Conservation (phyloP, 2,329 filamentous ascomycete species). For the Neonectria faginata region DNA sequence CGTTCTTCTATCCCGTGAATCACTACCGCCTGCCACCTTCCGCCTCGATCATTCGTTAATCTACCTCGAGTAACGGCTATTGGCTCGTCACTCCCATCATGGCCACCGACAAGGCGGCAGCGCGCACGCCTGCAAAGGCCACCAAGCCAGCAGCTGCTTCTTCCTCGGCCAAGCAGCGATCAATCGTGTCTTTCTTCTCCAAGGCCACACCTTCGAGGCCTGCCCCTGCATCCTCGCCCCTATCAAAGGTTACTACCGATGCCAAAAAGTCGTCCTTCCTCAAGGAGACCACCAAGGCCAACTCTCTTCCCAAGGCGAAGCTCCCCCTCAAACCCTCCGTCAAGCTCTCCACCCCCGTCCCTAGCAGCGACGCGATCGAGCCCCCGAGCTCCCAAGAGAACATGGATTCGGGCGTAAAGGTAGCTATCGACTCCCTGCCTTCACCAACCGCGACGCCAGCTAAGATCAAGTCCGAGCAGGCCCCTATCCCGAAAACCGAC, state of each 20-base stretch:
- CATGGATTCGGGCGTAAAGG: slow-evolving; percentile 52
- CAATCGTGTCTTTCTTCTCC: slow-evolving; percentile 59
- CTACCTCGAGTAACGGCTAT: slow-evolving; percentile 14
- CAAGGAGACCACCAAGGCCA: slow-evolving; percentile 57
- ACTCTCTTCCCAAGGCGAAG: slow-evolving; percentile 57
- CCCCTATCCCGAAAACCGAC: slow-evolving; percentile 46
- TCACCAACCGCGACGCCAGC: slow-evolving; percentile 37
- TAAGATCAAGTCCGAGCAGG: slow-evolving; percentile 56
- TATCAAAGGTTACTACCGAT: slow-evolving; percentile 50
- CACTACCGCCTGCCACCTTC: slow-evolving; percentile 15
- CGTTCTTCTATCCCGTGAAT: slow-evolving; percentile 30
- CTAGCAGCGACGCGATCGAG: slow-evolving; percentile 81
- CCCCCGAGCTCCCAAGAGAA: slow-evolving; percentile 77
- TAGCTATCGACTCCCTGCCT: slow-evolving; percentile 16
- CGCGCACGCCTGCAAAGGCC: slow-evolving; percentile 52
- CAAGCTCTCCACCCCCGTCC: slow-evolving; percentile 73
- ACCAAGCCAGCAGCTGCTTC: slow-evolving; percentile 46
- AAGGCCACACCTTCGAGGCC: slow-evolving; percentile 54
- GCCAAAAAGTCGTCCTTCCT: slow-evolving; percentile 51
- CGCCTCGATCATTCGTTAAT: slow-evolving; percentile 9
- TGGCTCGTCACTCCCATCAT: slow-evolving; percentile 38
- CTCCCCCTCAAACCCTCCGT: slow-evolving; percentile 55
- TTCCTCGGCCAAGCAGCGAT: slow-evolving; percentile 55
- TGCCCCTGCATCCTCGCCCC: slow-evolving; percentile 48
- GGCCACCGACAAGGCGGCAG: slow-evolving; percentile 47